Evolutionary conservation across 1,284 basidiomycete species (phyloP).

Genomic region (Termitomyces sp.): DNA sequence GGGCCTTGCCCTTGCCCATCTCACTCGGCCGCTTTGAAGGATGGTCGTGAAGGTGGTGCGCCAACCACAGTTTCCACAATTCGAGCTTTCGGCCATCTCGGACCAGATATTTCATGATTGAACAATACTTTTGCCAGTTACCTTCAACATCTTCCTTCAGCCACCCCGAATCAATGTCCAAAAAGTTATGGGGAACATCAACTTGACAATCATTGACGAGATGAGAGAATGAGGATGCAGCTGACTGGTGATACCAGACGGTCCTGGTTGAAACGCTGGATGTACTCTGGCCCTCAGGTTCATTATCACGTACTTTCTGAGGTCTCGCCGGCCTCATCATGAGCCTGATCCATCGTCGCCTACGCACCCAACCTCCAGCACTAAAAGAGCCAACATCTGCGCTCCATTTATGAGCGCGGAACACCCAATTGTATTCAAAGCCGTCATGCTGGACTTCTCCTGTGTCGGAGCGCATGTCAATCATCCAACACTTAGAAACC

Average conservation of each 20-base stretch:
- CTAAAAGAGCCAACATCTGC: conserved; percentile 52
- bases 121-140: conserved; percentile 59
- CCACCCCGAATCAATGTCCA: conserved; percentile 32
- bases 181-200: conserved; percentile 18
- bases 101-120: conserved; percentile 45
- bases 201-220: conserved; percentile 21
- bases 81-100: conserved; percentile 70
- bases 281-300: conserved; percentile 3
- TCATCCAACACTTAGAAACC: conserved; percentile 77
- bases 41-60: conserved; percentile 21
- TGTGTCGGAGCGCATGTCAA: conserved; percentile 73
- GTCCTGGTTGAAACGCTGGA: conserved; percentile 2
- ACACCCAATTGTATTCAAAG: conserved; percentile 79
- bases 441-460: conserved; percentile 76
- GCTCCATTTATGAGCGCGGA: conserved; percentile 60
- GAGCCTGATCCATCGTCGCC: conserved; percentile 71
- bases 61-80: conserved; percentile 65
- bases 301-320: conserved; percentile 12
- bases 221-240: conserved; percentile 18
- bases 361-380: conserved; percentile 65
- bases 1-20: conserved; percentile 24
- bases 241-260: conserved; percentile 5
- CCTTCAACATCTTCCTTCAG: conserved; percentile 38
- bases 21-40: conserved; percentile 8
- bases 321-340: conserved; percentile 62